Evolutionary conservation across 2,329 filamentous ascomycete species (phyloP), one percentile per base, ranked within the genome.

Genomic region (Didymella sp.): DNA sequence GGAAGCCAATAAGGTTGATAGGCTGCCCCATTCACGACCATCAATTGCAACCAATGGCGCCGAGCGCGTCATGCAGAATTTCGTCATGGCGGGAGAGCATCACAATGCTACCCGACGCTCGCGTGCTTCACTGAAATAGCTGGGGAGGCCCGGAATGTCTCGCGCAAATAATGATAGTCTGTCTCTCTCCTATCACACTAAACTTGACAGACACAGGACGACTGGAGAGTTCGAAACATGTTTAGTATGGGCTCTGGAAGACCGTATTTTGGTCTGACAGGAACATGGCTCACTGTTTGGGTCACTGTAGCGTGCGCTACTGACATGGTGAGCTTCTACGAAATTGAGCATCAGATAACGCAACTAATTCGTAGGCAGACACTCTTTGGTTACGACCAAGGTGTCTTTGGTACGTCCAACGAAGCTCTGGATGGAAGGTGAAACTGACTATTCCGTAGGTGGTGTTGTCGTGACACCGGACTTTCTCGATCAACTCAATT

Each of bases 201-300:
- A 8, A 15, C 13, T 17, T 25, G 2, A 35, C 4, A n/a, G 19
- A 25, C 6, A 38, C 9, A 40, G 17, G 2, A 30, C 9, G 6
- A n/a, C n/a, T 15, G n/a, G 30, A 25, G 19, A 15, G 24, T 2
- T 17, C 19, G 17, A n/a, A 1, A 42, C 6, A 64, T 66, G 58
- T 67, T 67, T 40, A 37, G 42, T 21, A 42, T 47, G 21, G 48
- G 41, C 44, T 47, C 51, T 27, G 77, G 69, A 52, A 63, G 74
- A 67, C 81, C 78, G 46, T 85, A 82, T 62, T 84, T 84, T 71
- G 82, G 82, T 48, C 63, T 83, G 41, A 81, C 76, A n/a, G 82
- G 82, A 58, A 78, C 77, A 76, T 83, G 81, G 82, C 77, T 85
- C 33, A 84, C 81, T 15, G 82, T 85, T 60, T 85, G 82, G 82